A percentile compares a stretch with the other conserved stretches of the same genome.
These are phyloP conservation scores for Arthrocladium fulminans DNA, from an alignment of 2,329 filamentous ascomycete species.

Conservation along the genomic window DNA sequence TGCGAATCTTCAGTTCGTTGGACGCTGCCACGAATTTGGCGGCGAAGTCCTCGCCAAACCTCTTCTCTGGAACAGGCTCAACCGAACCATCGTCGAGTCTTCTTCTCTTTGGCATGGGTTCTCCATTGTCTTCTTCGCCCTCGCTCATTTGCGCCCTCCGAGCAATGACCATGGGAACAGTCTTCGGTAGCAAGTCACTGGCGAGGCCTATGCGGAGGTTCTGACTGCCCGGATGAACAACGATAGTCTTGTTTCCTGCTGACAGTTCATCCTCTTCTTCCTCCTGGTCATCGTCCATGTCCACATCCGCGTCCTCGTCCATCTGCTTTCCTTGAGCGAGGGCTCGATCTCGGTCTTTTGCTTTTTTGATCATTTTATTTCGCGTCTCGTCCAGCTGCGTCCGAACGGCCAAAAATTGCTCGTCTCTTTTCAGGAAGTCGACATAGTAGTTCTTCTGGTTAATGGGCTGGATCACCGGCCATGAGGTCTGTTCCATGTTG, in stretches of 20 bases:
- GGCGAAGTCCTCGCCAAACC: constrained; percentile 75
- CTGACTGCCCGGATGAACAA: constrained; percentile 91
- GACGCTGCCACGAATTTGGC: constrained; percentile 69
- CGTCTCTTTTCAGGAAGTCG: constrained; percentile 96
- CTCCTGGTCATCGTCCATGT: constrained; percentile 51
- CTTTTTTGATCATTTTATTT: constrained; percentile 73
- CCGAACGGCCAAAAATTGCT: constrained; percentile 83
- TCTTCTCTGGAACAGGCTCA: constrained; percentile 56
- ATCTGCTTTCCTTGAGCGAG: constrained; percentile 60
- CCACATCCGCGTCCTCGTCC: constrained; percentile 41
- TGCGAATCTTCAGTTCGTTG: constrained; percentile 76
- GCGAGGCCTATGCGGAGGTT: constrained; percentile 89
- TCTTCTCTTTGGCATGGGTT: constrained; percentile 62
- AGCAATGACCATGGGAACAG: constrained; percentile 85
- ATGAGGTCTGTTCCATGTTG: constrained; percentile 89
- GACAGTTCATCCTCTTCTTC: constrained; percentile 51
- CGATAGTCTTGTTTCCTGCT: constrained; percentile 81
- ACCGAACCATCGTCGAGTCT: constrained; percentile 46
- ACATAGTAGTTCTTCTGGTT: constrained; percentile 99
- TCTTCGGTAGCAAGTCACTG: constrained; percentile 91
- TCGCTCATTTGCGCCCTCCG: constrained; percentile 70
- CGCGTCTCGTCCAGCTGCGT: constrained; percentile 79
- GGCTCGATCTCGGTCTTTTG: constrained; percentile 78
- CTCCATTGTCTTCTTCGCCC: constrained; percentile 69
- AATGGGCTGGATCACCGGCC: constrained; percentile 86